Percentiles rank a stretch among this genome's conserved stretches.
Evolutionary conservation across 129 eudicot genomes (phyloP).

Genomic region (Pulicaria dysenterica): DNA sequence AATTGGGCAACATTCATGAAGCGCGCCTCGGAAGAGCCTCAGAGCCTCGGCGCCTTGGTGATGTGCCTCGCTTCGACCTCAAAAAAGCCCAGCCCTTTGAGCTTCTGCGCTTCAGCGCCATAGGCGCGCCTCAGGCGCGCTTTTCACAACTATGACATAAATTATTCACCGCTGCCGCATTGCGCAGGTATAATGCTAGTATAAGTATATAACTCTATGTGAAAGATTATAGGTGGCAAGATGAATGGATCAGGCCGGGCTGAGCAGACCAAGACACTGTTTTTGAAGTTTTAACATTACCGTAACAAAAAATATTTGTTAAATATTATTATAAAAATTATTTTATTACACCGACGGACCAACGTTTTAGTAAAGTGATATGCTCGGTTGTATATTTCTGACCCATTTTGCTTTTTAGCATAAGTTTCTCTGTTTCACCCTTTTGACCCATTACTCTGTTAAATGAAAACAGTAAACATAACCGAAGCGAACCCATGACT

Average conservation of each 20-base stretch:
- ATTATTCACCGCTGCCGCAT: no score
- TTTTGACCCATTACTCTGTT: neutral
- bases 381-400: neutral
- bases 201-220: neutral
- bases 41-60: no score
- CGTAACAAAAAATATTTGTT: neutral
- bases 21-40: no score
- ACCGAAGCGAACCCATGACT: neutral
- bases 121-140: no score
- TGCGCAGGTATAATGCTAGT: no score
- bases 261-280: no score
- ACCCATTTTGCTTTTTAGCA: neutral
- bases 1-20: no score
- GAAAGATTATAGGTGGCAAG: neutral
- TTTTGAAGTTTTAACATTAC: neutral
- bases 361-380: neutral
- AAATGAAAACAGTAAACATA: neutral
- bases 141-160: no score
- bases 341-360: neutral
- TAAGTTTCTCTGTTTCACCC: neutral
- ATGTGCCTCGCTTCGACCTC: no score
- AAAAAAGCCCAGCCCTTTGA: no score
- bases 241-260: neutral
- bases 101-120: no score
- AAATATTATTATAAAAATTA: neutral